phyloP scores from a whole-genome alignment of 2,329 filamentous ascomycete genomes.

The Clarireedia monteithiana region DNA sequence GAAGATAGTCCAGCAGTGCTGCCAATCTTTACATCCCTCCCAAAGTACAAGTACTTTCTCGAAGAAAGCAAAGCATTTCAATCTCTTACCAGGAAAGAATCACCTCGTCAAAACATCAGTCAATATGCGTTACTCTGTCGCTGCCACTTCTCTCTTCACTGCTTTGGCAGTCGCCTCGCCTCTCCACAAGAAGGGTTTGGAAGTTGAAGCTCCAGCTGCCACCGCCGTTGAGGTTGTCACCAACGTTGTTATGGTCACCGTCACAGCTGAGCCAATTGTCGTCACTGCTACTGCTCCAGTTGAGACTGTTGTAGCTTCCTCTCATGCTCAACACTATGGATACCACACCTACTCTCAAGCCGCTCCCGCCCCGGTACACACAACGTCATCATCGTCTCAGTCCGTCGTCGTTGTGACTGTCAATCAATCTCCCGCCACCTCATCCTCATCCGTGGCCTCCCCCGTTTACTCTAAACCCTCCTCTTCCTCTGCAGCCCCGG shows the following conservation, averaged over 20 bases:
- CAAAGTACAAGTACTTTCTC: conserved; percentile 18
- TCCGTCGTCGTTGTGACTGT: neutral
- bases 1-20: conserved; percentile 28
- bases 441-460: neutral
- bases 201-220: neutral
- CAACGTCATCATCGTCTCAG: neutral
- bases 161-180: conserved; percentile 30
- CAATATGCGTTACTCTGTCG: conserved; percentile 36
- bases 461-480: neutral
- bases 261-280: conserved; percentile 26
- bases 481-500: neutral
- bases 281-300: neutral
- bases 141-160: conserved; percentile 31
- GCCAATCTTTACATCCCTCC: conserved; percentile 15
- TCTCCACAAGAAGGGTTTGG: conserved; percentile 21
- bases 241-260: conserved; percentile 31
- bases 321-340: conserved; percentile 3
- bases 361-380: neutral
- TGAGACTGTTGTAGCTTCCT: conserved; percentile 1
- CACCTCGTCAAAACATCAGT: neutral
- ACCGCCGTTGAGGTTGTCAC: conserved; percentile 25
- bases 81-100: conserved; percentile 2
- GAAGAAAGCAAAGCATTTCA: conserved; percentile 18
- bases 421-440: neutral
- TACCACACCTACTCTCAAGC: conserved; percentile 6